These are phyloP conservation scores for Brassica rapa DNA, from an alignment of 345 rosid genomes.

Conservation along the genomic window DNA sequence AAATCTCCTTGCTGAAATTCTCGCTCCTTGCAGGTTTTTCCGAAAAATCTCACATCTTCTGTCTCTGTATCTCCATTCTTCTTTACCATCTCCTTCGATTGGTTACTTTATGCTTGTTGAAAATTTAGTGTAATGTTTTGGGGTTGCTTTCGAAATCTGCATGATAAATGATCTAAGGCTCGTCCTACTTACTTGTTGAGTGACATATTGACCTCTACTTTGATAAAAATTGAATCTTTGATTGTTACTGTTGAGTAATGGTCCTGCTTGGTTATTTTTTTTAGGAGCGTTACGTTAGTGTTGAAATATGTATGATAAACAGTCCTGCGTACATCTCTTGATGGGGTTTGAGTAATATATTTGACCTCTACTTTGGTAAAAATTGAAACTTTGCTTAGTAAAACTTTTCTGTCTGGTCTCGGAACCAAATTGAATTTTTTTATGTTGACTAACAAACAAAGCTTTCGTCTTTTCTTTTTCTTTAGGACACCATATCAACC, in stretches of 20 bases:
- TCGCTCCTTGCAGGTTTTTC: background rate
- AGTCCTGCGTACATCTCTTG: too few relatives aligned
- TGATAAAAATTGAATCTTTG: background rate
- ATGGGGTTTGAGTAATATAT: background rate
- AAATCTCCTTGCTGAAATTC: background rate
- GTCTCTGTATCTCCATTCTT: background rate
- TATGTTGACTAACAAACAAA: background rate
- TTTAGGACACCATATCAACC: background rate
- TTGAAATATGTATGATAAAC: too few relatives aligned
- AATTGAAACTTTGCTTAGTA: background rate
- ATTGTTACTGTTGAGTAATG: too few relatives aligned
- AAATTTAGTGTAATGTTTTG: background rate
- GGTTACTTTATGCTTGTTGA: background rate
- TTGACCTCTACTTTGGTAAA: background rate
- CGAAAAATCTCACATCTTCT: background rate
- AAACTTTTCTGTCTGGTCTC: too few relatives aligned
- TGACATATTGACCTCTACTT: background rate
- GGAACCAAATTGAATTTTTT: too few relatives aligned
- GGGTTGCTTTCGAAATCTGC: background rate
- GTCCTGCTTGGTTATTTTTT: too few relatives aligned
- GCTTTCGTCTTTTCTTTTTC: background rate
- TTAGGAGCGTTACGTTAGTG: too few relatives aligned
- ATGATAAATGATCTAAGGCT: background rate
- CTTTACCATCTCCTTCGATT: background rate
- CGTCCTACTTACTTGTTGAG: background rate